phyloP scores from a whole-genome alignment of 768 basidiomycete genomes.

The Jaapia argillacea region DNA sequence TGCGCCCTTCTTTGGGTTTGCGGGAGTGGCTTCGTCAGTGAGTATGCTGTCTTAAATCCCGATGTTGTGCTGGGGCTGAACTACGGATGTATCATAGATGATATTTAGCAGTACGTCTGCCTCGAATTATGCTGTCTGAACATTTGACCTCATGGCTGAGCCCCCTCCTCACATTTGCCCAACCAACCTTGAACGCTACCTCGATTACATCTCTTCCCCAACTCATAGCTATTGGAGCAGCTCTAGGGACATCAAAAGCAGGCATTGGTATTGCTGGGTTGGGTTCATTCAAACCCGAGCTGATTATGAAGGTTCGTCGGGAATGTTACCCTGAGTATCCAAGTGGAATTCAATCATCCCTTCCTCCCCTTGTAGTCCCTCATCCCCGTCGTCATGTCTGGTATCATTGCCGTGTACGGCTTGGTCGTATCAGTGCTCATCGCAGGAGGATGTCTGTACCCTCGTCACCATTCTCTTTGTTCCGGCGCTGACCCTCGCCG shows the following conservation, averaged over 20 bases:
- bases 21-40: conserved; percentile 90
- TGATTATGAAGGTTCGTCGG: conserved; percentile 87
- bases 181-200: neutral
- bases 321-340: too few species aligned
- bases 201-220: conserved; percentile 1
- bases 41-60: too few species aligned
- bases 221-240: conserved; percentile 79
- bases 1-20: conserved; percentile 97
- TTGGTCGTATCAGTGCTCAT: conserved; percentile 94
- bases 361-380: conserved; percentile 49
- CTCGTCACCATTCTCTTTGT: conserved; percentile 17
- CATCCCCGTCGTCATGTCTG: conserved; percentile 96
- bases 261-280: conserved; percentile 96
- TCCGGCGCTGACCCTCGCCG: conserved; percentile 8
- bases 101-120: conserved; percentile 90
- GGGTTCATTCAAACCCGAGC: conserved; percentile 88
- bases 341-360: neutral
- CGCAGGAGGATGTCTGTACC: conserved; percentile 46
- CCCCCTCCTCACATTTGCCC: conserved; percentile 2
- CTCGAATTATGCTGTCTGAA: neutral
- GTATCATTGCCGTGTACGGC: conserved; percentile 96
- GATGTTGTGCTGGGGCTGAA: neutral
- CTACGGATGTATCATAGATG: conserved; percentile 53
- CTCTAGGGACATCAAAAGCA: conserved; percentile 92
- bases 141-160: neutral